A percentile compares a stretch with the other conserved stretches of the same genome.
Evolutionary conservation across 225 moss, liverwort and hornwort genomes (phyloP).

Genomic region (Ulota crispa): DNA sequence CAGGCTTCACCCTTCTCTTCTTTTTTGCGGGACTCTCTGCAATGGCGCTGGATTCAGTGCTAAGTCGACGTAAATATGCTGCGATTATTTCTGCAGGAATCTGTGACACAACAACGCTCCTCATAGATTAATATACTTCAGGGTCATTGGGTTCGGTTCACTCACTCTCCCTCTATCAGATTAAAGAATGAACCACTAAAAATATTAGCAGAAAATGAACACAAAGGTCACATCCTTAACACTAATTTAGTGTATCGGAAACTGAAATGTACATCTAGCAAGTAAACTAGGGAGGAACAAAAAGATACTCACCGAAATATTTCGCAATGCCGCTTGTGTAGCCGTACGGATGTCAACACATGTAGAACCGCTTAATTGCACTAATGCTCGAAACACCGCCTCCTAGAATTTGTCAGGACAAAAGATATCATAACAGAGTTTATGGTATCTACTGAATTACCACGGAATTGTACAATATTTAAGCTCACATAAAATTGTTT

Average conservation of each 20-base stretch:
- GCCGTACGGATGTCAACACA: slow-evolving; percentile 36
- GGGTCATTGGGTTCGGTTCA: background rate
- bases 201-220: slow-evolving; percentile 7
- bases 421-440: background rate
- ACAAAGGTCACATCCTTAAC: background rate
- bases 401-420: slow-evolving; percentile 27
- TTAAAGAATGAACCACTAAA: background rate
- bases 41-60: slow-evolving; percentile 22
- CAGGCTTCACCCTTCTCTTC: slow-evolving; percentile 36
- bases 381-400: slow-evolving; percentile 41
- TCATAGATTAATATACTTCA: slow-evolving; percentile 9
- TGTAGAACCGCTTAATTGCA: slow-evolving; percentile 39
- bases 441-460: background rate
- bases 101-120: slow-evolving; percentile 28
- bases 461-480: background rate
- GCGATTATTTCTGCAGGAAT: slow-evolving; percentile 46
- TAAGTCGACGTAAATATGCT: slow-evolving; percentile 30
- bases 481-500: background rate
- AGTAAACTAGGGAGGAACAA: background rate
- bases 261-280: background rate
- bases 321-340: slow-evolving; percentile 39
- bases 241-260: background rate
- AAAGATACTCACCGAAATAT: slow-evolving; percentile 35
- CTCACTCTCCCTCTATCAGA: background rate
- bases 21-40: slow-evolving; percentile 53